A percentile compares a stretch with the other conserved stretches of the same genome.
phyloP scores from a whole-genome alignment of 257 asterid genomes.

The Solanum okadae region DNA sequence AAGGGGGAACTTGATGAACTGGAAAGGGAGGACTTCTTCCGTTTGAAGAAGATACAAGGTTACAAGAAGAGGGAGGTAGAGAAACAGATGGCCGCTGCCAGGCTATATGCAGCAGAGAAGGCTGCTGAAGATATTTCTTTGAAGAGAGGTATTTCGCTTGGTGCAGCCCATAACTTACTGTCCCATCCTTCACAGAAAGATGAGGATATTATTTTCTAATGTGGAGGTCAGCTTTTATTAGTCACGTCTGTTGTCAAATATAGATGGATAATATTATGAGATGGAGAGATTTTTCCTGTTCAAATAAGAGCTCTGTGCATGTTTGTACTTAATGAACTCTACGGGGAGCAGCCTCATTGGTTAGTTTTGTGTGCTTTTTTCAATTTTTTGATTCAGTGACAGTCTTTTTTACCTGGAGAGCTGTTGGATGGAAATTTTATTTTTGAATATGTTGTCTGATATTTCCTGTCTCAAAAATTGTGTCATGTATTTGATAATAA shows the following conservation, averaged over 20 bases:
- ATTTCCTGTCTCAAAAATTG: not conserved
- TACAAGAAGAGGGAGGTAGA: slow-evolving; percentile 32
- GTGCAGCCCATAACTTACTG: slow-evolving; percentile 14
- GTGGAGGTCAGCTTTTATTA: slow-evolving; percentile 2
- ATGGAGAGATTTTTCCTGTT: not conserved
- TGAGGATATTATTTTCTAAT: slow-evolving; percentile 34
- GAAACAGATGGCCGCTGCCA: slow-evolving; percentile 27
- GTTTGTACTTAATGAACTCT: slow-evolving; percentile 1
- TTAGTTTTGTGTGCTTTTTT: not conserved
- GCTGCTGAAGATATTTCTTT: slow-evolving; percentile 24
- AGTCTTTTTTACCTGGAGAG: not conserved
- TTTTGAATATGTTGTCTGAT: not conserved
- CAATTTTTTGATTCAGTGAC: not conserved
- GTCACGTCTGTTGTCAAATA: not conserved
- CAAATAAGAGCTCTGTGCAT: slow-evolving; percentile 1
- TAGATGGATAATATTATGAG: not conserved
- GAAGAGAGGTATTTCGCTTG: slow-evolving; percentile 22
- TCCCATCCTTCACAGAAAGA: slow-evolving; percentile 18
- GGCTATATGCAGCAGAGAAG: slow-evolving; percentile 17
- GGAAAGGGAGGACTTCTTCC: slow-evolving; percentile 45
- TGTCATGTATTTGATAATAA: not conserved
- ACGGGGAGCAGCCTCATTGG: not conserved
- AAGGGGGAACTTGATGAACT: slow-evolving; percentile 42
- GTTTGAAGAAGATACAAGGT: slow-evolving; percentile 47
- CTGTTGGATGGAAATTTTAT: not conserved